These are phyloP conservation scores for Basipetospora chlamydospora DNA, from an alignment of 2,329 filamentous ascomycete species.

Conservation along the genomic window DNA sequence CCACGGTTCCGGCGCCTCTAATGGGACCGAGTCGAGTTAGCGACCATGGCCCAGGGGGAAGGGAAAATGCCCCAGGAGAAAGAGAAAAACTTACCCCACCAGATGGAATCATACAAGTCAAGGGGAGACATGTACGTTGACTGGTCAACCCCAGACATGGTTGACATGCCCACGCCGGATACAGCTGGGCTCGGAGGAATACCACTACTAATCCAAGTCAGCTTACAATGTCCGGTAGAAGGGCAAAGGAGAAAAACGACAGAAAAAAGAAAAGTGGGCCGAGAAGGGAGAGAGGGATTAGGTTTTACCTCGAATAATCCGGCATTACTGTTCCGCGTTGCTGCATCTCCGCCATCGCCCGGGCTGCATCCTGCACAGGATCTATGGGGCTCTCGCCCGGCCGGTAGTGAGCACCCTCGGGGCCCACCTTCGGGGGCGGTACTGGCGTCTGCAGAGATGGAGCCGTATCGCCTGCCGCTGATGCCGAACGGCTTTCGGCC, in stretches of 20 bases:
- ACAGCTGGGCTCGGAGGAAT: constrained; percentile 1
- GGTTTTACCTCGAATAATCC: constrained; percentile 26
- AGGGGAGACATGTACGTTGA: constrained; percentile 49
- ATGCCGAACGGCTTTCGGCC: constrained; percentile 28
- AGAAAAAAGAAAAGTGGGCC: not conserved
- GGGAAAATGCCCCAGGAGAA: not conserved
- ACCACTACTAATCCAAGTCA: not conserved
- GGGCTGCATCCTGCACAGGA: constrained; percentile 44
- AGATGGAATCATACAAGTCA: constrained; percentile 55
- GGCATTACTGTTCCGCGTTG: constrained; percentile 31
- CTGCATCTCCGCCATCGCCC: constrained; percentile 53
- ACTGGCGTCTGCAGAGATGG: not conserved
- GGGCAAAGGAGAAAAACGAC: too few relatives aligned
- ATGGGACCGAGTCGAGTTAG: not conserved
- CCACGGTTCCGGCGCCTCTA: constrained; percentile 46
- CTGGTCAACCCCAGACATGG: constrained; percentile 35
- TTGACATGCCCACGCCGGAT: constrained; percentile 22
- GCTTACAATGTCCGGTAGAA: too few relatives aligned
- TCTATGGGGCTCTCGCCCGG: constrained; percentile 20
- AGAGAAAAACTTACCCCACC: constrained; percentile 40
- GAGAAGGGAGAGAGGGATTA: not conserved
- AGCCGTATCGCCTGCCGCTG: constrained; percentile 13
- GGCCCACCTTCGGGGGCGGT: not conserved
- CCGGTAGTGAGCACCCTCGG: constrained; percentile 2
- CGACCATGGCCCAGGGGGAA: not conserved